Conservation (phyloP, 73 alveolate genomes). For the Tetrahymena borealis region DNA sequence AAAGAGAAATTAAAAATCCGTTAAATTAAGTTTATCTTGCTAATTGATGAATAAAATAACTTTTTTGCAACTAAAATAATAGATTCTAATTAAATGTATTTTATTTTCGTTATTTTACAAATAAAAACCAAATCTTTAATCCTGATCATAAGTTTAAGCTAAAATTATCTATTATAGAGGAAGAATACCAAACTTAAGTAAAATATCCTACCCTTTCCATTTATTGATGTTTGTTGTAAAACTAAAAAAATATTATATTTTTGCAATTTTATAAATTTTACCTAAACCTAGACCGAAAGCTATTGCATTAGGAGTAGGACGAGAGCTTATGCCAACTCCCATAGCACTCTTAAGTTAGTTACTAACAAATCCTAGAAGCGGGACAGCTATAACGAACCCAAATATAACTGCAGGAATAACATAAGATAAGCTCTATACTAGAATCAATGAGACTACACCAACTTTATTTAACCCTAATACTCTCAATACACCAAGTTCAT, state of each 20-base stretch:
- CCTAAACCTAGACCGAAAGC: conserved; percentile 38
- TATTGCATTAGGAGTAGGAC: conserved; percentile 54
- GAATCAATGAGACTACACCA: conserved; percentile 57
- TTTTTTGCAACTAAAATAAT: no score
- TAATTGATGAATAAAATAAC: no score
- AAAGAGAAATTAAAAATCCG: no score
- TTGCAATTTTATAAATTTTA: background rate
- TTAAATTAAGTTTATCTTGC: no score
- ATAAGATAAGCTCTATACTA: conserved; percentile 59
- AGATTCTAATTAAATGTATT: no score
- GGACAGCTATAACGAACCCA: conserved; percentile 62
- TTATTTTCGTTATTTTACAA: no score
- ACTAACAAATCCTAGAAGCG: conserved; percentile 15
- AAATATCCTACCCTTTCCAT: no score
- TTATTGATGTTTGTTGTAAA: no score
- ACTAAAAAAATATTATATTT: background rate
- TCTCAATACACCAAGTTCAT: conserved; percentile 76
- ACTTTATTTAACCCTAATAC: conserved; percentile 71
- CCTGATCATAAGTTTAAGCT: no score
- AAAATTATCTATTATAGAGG: no score
- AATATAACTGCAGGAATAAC: conserved; percentile 72
- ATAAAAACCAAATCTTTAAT: no score
- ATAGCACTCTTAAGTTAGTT: conserved; percentile 26
- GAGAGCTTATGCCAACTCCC: conserved; percentile 53
- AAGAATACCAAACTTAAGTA: no score